These are phyloP conservation scores for Plectosphaerella sp. DNA, from an alignment of 2,329 filamentous ascomycete species.

Conservation along the genomic window DNA sequence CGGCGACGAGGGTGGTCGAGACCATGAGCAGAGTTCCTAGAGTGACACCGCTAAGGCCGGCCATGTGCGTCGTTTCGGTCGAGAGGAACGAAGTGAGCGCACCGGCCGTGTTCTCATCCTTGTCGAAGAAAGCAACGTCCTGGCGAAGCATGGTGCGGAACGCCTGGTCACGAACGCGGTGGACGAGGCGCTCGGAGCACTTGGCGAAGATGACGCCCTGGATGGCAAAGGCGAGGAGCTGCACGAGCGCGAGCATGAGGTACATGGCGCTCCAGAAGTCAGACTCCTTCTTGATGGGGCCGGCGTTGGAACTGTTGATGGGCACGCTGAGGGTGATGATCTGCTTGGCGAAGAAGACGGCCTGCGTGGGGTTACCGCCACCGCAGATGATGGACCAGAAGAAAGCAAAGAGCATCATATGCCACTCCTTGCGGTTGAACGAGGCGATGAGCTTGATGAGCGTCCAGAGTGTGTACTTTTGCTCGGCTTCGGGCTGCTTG, in stretches of 20 bases:
- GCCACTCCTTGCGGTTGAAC: constrained; percentile 73
- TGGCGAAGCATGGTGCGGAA: constrained; percentile 89
- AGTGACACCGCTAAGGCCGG: constrained; percentile 82
- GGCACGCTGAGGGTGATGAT: constrained; percentile 64
- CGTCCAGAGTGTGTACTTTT: constrained; percentile 67
- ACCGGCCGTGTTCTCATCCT: constrained; percentile 82
- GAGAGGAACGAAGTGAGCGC: constrained; percentile 85
- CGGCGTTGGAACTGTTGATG: constrained; percentile 43
- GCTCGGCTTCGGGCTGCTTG: constrained; percentile 40
- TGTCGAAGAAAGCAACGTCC: constrained; percentile 89
- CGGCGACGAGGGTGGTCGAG: constrained; percentile 70
- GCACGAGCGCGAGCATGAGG: constrained; percentile 73
- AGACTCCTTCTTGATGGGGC: constrained; percentile 61
- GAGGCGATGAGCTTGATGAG: constrained; percentile 73
- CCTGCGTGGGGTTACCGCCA: constrained; percentile 70
- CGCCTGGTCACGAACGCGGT: constrained; percentile 74
- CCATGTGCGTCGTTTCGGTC: constrained; percentile 83
- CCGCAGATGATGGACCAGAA: constrained; percentile 73
- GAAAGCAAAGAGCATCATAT: constrained; percentile 68
- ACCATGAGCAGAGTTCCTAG: constrained; percentile 83
- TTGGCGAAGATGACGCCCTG: constrained; percentile 76
- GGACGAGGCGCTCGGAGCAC: constrained; percentile 82
- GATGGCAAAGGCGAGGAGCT: constrained; percentile 62
- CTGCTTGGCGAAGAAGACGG: constrained; percentile 85
- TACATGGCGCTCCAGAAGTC: constrained; percentile 91